These are phyloP conservation scores for Malus domestica DNA, from an alignment of 306 rosid species.

Conservation along the genomic window DNA sequence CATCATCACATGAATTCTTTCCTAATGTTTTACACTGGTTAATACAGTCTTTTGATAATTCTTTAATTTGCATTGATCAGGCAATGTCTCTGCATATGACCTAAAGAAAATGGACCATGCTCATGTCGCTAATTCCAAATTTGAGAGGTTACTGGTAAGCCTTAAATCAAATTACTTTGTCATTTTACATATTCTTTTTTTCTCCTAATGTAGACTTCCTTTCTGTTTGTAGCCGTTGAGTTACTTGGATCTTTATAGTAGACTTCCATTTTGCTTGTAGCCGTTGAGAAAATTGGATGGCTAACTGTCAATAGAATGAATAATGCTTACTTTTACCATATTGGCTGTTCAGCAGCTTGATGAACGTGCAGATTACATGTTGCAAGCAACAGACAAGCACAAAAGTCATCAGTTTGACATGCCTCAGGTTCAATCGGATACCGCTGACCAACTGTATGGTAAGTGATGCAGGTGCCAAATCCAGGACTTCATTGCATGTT, in stretches of 20 bases:
- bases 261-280: not conserved
- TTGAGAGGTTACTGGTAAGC: slow-evolving; percentile 84
- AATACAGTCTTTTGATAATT: not conserved
- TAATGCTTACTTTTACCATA: slow-evolving; percentile 16
- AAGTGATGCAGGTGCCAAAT: slow-evolving; percentile 30
- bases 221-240: too few species aligned
- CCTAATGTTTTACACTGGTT: not conserved
- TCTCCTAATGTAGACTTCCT: not conserved
- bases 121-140: slow-evolving; percentile 45
- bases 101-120: slow-evolving; percentile 48
- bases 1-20: not conserved
- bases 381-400: slow-evolving; percentile 35
- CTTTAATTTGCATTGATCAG: slow-evolving; percentile 33
- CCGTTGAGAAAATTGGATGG: too few species aligned
- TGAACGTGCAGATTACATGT: slow-evolving; percentile 42
- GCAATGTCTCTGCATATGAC: slow-evolving; percentile 28
- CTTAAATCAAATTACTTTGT: not conserved
- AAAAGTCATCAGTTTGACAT: slow-evolving; percentile 43
- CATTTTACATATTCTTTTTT: too few species aligned
- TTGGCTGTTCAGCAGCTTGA: slow-evolving; percentile 85
- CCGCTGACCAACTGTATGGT: slow-evolving; percentile 50
- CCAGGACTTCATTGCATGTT: not conserved
- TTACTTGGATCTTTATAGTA: not conserved
- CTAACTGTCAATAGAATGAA: too few species aligned
- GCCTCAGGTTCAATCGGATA: slow-evolving; percentile 54